Evolutionary conservation across 345 rosid species (phyloP), one percentile per base, ranked within the genome.

Genomic region (Brassica nigra): DNA sequence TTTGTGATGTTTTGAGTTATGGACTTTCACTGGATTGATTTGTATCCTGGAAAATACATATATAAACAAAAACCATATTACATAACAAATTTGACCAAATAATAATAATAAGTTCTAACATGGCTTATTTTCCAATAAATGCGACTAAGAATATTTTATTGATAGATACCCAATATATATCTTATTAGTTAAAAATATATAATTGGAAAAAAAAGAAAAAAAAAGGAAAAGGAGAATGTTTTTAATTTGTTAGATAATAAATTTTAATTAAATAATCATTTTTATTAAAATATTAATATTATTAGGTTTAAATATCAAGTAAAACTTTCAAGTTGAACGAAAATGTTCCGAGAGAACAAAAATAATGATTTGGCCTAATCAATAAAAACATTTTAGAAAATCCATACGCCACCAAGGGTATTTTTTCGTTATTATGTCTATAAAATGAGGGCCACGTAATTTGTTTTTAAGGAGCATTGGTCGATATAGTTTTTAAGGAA

Each of bases 381-480:
- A 28, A 59, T 59, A 59, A 59, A 59, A 59, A 11, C 10, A 68
- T 14, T 6, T 6, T 4, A 68, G 29, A 29, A 15, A 47, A 70
- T 29, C 18, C 52, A 31, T 54, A 70, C 74, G 23, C 65, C 52
- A 71, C 18, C 33, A 16, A 18, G 33, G 3, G 18, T 18, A 31
- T 55, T 10, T 9, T 20, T 4, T 71, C 11, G 20, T 63, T 9
- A 73, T 49, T 47, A 74, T 28, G 12, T 39, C 15, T 61, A 4
- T 6, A 31, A 61, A 62, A 8, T 42, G 6, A 59, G 74, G 54
- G 65, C 66, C 75, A 71, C 75, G 5, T 54, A 9, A 18, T 37
- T 66, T 15, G 6, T 23, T 54, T 54, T 37, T 10, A 9, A 62
- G 33, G 34, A 49, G 61, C 9, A 15, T 18, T 14, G 8, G 55